Conservation (phyloP, 139 green algal genomes). For the Chlamydomonas eustigma region DNA sequence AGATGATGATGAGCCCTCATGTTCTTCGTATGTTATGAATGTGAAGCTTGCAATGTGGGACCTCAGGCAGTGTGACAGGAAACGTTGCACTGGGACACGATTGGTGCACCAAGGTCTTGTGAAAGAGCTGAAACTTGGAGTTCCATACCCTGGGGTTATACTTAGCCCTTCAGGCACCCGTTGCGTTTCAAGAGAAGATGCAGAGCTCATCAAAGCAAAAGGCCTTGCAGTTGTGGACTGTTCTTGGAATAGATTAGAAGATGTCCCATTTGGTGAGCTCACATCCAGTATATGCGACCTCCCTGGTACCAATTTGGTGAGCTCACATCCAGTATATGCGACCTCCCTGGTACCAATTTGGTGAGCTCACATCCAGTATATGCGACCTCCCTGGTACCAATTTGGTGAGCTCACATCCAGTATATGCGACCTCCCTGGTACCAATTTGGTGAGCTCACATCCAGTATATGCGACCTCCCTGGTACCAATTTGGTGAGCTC, state of each 20-base stretch:
- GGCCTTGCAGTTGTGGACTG: conserved; percentile 98
- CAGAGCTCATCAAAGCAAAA: conserved; percentile 63
- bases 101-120: conserved; percentile 65
- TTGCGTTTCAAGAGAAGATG: conserved; percentile 59
- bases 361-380: no score
- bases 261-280: conserved; percentile 88
- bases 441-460: no score
- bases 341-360: no score
- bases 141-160: conserved; percentile 78
- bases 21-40: background rate
- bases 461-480: no score
- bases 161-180: conserved; percentile 62
- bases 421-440: no score
- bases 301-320: no score
- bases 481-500: no score
- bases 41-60: conserved; percentile 82
- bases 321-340: no score
- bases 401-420: no score
- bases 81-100: conserved; percentile 60
- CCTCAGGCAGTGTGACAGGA: conserved; percentile 87
- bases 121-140: conserved; percentile 74
- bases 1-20: background rate
- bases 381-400: no score
- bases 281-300: no score
- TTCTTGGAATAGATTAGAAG: conserved; percentile 93